Percentiles rank a stretch among this genome's conserved stretches.
These are phyloP conservation scores for Hypocreales sp. DNA, from an alignment of 2,329 filamentous ascomycete species.

Conservation along the genomic window DNA sequence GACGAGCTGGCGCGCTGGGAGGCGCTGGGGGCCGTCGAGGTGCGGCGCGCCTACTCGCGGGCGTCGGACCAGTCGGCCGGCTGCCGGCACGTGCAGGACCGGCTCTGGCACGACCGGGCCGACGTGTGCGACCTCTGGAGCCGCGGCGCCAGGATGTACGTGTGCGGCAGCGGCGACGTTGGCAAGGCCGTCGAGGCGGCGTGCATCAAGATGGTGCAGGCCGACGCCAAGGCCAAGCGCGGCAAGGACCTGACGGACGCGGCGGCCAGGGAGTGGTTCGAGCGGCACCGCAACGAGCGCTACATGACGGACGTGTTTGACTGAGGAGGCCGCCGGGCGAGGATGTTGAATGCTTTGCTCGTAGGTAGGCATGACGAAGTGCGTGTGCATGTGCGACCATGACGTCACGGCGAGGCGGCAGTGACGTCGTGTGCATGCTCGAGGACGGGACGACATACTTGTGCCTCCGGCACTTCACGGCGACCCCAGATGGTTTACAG, in stretches of 20 bases:
- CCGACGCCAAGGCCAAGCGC: too few species aligned
- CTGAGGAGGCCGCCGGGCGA: conserved; percentile 10
- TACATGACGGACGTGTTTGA: conserved; percentile 49
- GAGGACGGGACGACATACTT: too few species aligned
- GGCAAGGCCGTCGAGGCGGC: conserved; percentile 30
- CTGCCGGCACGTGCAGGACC: conserved; percentile 31
- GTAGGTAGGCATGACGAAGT: too few species aligned
- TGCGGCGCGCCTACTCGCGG: conserved; percentile 43
- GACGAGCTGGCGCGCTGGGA: conserved; percentile 46
- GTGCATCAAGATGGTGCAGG: conserved; percentile 18
- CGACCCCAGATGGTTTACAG: too few species aligned
- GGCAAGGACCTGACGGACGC: conserved; percentile 20
- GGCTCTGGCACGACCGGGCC: conserved; percentile 19
- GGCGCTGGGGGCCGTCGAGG: conserved; percentile 38
- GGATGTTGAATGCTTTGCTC: too few species aligned
- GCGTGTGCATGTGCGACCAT: too few species aligned
- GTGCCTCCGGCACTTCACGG: too few species aligned
- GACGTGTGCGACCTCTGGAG: conserved; percentile 23
- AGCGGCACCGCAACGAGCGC: conserved; percentile 33
- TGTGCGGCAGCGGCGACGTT: conserved; percentile 44
- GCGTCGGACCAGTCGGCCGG: conserved; percentile 25
- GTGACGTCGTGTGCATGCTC: too few species aligned
- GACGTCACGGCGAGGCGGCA: too few species aligned
- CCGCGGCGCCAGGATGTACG: conserved; percentile 38
- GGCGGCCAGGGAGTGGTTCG: conserved; percentile 29